These are phyloP conservation scores for Ustilago xerochloae DNA, from an alignment of 1,284 basidiomycete genomes.

Conservation along the genomic window DNA sequence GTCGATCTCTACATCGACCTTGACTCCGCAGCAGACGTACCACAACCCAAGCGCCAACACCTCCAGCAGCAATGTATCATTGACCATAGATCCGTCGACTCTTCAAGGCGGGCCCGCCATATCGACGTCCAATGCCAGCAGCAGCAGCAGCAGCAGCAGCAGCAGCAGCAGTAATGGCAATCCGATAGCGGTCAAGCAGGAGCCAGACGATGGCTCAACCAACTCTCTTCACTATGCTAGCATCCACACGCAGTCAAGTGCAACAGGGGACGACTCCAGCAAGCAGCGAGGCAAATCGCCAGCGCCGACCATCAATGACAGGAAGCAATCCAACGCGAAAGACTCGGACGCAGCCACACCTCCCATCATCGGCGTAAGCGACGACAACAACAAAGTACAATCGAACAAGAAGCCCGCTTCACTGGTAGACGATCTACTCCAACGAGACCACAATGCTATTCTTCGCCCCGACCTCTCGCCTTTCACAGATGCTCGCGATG, in stretches of 20 bases:
- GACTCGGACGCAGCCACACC: background rate
- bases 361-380: background rate
- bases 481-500: slow-evolving; percentile 54
- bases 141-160: slow-evolving; percentile 4
- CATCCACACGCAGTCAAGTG: background rate
- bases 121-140: background rate
- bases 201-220: slow-evolving; percentile 25
- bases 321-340: too few relatives aligned
- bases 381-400: background rate
- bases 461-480: slow-evolving; percentile 58
- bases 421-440: slow-evolving; percentile 19
- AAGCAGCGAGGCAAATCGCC: slow-evolving; percentile 7
- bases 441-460: slow-evolving; percentile 48
- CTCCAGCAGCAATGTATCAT: slow-evolving; percentile 15
- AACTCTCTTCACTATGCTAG: background rate
- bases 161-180: background rate
- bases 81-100: slow-evolving; percentile 41
- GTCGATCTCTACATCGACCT: slow-evolving; percentile 19
- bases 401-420: slow-evolving; percentile 3
- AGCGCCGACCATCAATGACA: background rate
- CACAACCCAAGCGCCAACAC: background rate
- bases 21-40: background rate
- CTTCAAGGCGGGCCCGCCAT: slow-evolving; percentile 8
- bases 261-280: background rate
- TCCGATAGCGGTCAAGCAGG: slow-evolving; percentile 36